Evolutionary conservation across 2,329 filamentous ascomycete genomes (phyloP).

Genomic region (Xylaria multiplex): DNA sequence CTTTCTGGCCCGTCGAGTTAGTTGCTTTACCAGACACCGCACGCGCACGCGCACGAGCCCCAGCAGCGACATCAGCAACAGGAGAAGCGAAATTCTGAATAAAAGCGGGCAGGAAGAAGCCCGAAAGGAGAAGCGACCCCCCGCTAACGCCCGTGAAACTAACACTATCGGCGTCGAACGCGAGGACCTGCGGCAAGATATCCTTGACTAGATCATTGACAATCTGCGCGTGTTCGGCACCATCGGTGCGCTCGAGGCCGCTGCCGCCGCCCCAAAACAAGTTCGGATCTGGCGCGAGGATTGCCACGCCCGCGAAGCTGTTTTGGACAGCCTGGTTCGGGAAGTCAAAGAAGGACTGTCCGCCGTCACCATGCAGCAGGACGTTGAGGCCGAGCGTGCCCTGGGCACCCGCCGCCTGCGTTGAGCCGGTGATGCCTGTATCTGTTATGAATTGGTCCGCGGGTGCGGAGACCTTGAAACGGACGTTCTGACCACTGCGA

Average conservation of each 20-base stretch:
- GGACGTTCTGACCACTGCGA: constrained; percentile 62
- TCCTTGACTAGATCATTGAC: constrained; percentile 62
- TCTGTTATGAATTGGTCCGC: constrained; percentile 62
- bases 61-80: background rate
- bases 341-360: constrained; percentile 68
- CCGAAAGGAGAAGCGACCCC: constrained; percentile 62
- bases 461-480: constrained; percentile 66
- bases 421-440: constrained; percentile 60
- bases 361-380: constrained; percentile 68
- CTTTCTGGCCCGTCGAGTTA: constrained; percentile 15
- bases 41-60: background rate
- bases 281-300: constrained; percentile 64
- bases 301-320: constrained; percentile 62
- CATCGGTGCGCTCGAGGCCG: constrained; percentile 64
- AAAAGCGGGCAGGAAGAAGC: constrained; percentile 68
- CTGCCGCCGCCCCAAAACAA: constrained; percentile 68
- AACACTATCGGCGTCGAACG: constrained; percentile 62
- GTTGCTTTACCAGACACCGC: background rate
- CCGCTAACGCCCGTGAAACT: constrained; percentile 69
- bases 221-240: constrained; percentile 64
- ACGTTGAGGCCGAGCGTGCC: constrained; percentile 63
- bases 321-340: constrained; percentile 63
- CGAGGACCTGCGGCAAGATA: constrained; percentile 62
- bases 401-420: constrained; percentile 45
- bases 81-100: constrained; percentile 57